Evolutionary conservation across 2,329 filamentous ascomycete species (phyloP).

Genomic region (Fusarium robinianum): DNA sequence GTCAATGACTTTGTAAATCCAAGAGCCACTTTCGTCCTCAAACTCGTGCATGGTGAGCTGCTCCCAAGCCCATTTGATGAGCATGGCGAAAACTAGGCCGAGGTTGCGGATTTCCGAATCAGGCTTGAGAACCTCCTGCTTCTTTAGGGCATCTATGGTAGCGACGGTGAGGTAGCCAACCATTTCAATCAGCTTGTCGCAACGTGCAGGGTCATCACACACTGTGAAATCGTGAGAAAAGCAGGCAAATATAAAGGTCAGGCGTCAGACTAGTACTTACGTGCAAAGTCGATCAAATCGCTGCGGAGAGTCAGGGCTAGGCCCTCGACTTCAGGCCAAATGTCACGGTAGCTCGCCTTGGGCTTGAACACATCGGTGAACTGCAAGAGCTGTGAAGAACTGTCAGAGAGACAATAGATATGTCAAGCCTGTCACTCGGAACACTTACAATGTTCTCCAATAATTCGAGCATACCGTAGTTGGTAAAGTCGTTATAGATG

Average conservation of each 20-base stretch:
- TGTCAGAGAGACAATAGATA: background rate
- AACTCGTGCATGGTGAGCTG: background rate
- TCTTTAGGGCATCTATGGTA: conserved; percentile 19
- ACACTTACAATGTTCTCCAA: conserved; percentile 45
- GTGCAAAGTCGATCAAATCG: conserved; percentile 3
- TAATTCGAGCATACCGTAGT: conserved; percentile 48
- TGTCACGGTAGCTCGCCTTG: conserved; percentile 18
- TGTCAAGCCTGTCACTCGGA: background rate
- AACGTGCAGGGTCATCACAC: conserved; percentile 10
- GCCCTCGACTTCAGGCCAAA: conserved; percentile 33
- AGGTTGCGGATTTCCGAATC: conserved; percentile 26
- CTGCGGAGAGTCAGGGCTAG: conserved; percentile 19
- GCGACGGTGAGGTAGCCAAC: conserved; percentile 20
- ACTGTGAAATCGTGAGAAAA: conserved; percentile 7
- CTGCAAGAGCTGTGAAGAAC: conserved; percentile 38
- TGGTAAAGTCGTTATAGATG: conserved; percentile 48
- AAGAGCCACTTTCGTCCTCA: conserved; percentile 6
- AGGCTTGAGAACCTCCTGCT: conserved; percentile 16
- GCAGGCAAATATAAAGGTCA: background rate
- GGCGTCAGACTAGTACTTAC: background rate
- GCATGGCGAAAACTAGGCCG: conserved; percentile 12
- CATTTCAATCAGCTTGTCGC: conserved; percentile 11
- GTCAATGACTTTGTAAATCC: conserved; percentile 24
- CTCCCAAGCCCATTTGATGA: conserved; percentile 17
- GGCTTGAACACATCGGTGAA: conserved; percentile 33